Base-by-base conservation (phyloP, 2,329 filamentous ascomycete species). In the Ophiostoma australiae region DNA sequence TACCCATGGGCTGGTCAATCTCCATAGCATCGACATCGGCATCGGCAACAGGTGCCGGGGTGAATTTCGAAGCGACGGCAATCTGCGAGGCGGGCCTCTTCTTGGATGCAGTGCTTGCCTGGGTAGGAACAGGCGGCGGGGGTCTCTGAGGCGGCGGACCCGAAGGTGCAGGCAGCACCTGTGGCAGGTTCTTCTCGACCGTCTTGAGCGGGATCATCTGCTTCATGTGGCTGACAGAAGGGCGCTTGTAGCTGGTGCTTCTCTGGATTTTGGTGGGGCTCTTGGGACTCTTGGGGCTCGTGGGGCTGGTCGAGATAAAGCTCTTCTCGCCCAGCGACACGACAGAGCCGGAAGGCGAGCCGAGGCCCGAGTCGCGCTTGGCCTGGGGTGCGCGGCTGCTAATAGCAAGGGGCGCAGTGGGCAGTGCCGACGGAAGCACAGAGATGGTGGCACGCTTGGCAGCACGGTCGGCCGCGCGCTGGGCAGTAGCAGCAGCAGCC, bases 151-250 rank as follows among this genome's bases (percentile, higher is more conserved):
- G 67, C 31, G 63, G 63, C 35, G 63, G 63, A 17, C 63, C 63
- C 15, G 63, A 37, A 20, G 11, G 35, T 10, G 65, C 33, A 13
- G 66, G 35, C 39, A 41, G 15, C 35, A 15, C 35, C 20, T n/a
- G 31, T 5, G 61, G 33, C 31, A 39, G 33, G 35, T 66, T 66
- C 63, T 13, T 67, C 23, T 44, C 66, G n/a, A 67, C 66, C 13
- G 66, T 67, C 37, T 48, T 41, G n/a, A 67, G 66, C 66, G 66
- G 66, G 37, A 67, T 67, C 39, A 67, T 67, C 66, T 67, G 37
- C 66, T 48, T 41, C 66, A 44, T 41, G 66, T 67, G 66, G 66
- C 66, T 41, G 37, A 67, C 66, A 15, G 66, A 44, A 6, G 66
- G 66, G 35, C 66, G 66, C 39, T 67, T 44, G 66, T 67, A 67